Evolutionary conservation across 805 yeast species (phyloP).

Genomic region (Clavispora vitiphila): DNA sequence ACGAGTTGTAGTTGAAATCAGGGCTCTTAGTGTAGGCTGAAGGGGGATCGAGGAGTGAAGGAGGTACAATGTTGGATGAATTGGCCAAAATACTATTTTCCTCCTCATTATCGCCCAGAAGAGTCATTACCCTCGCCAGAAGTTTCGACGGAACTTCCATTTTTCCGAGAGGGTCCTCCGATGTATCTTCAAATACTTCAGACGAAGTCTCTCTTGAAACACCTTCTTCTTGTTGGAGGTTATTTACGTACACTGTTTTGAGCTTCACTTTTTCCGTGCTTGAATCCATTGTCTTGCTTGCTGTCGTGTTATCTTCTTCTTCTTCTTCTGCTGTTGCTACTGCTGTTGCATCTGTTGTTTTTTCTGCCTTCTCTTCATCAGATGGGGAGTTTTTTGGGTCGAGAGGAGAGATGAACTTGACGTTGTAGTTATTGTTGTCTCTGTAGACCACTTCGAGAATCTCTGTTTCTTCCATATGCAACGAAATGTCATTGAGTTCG

Average conservation of each 20-base stretch:
- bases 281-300: background rate
- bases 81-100: slow-evolving; percentile 35
- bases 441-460: background rate
- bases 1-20: slow-evolving; percentile 18
- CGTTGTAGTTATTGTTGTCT: background rate
- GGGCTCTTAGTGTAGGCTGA: background rate
- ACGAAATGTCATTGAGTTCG: background rate
- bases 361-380: background rate
- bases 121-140: background rate
- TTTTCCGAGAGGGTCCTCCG: slow-evolving; percentile 15
- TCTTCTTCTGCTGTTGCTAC: no score
- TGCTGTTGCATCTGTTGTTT: no score
- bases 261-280: background rate
- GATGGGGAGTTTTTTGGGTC: background rate
- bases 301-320: background rate
- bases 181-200: slow-evolving; percentile 4
- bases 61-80: slow-evolving; percentile 38
- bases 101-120: background rate
- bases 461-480: background rate
- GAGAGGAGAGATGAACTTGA: background rate
- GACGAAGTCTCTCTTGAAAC: slow-evolving; percentile 3
- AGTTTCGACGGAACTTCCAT: slow-evolving; percentile 17
- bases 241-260: background rate
- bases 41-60: slow-evolving; percentile 5
- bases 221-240: background rate